Base-by-base conservation (phyloP, 164 flowering plant genomes). In the Santalum album region DNA sequence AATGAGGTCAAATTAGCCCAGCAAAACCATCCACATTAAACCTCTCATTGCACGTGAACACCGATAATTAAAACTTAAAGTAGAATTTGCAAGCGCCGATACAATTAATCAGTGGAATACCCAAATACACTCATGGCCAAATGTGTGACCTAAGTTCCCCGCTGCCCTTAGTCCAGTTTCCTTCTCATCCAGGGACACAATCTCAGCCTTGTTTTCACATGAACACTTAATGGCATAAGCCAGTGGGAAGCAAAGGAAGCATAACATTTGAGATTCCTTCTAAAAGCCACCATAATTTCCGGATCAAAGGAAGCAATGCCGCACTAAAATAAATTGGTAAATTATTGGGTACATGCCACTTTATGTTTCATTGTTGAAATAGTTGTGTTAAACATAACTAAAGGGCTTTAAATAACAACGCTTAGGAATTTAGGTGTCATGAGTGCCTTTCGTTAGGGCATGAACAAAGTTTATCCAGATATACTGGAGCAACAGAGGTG, bases 121-220 rank as follows among this genome's bases (percentile, higher is more conserved):
- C 26, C 32, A 6, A 52, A 32, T 44, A 73, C 96, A 79, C 61
- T 90, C 99, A 82, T 94, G 99, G 25, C 96, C 97, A 75, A 94
- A 94, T 36, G 99, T 90, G 62, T 94, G 99, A 39, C 99, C 99
- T 69, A 94, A 76, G 78, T 94, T 94, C 67, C 90, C 51, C 22
- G 96, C 87, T 27, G 99, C 97, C 66, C 97, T 77, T 54, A 90
- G 53, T 57, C 99, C 99, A 68, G 95, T 61, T 72, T 94, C 99
- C 74, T 79, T 94, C 79, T 94, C 99, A 67, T 94, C 99, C 38
- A 78, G 69, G 51, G 99, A 78, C 11, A 94, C 99, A 65, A 94
- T 96, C 73, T 90, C 95, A 42, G 99, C 99, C 70, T 94, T 94
- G 67, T 94, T 94, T 73, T 87, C 95, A 68, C 99, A 94, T 14